Evolutionary conservation across 23 red algal species (phyloP).

Genomic region (Gracilaria caudata): DNA sequence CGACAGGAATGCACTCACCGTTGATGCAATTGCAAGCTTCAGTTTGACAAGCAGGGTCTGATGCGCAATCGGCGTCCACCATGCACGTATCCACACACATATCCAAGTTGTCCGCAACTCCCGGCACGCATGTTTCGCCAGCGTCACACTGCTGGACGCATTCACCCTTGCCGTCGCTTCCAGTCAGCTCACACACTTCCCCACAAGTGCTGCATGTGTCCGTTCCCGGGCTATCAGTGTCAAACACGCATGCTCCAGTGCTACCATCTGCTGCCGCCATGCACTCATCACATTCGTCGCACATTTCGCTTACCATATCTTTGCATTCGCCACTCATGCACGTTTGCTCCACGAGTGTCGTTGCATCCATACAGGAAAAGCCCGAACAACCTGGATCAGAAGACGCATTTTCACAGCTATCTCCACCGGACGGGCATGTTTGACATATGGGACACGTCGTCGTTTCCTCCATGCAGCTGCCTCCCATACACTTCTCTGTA

Average conservation of each 20-base stretch:
- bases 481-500: not conserved
- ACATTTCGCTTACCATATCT: not conserved
- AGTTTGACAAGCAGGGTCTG: too few relatives aligned
- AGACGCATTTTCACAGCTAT: not conserved
- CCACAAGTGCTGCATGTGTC: not conserved
- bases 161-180: not conserved
- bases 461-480: not conserved
- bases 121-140: not conserved
- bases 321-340: not conserved
- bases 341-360: not conserved
- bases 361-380: not conserved
- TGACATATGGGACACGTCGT: not conserved
- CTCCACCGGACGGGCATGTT: not conserved
- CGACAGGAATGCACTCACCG: not conserved
- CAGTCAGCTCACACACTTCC: not conserved
- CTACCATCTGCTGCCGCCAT: not conserved
- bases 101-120: not conserved
- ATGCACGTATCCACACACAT: not conserved
- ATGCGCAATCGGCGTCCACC: not conserved
- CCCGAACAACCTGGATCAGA: not conserved
- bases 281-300: constrained; percentile 2
- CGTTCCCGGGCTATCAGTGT: not conserved
- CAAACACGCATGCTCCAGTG: not conserved
- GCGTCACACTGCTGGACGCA: not conserved
- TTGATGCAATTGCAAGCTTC: not conserved